phyloP scores from a whole-genome alignment of 2,329 filamentous ascomycete species.

The Colletotrichum sp. region DNA sequence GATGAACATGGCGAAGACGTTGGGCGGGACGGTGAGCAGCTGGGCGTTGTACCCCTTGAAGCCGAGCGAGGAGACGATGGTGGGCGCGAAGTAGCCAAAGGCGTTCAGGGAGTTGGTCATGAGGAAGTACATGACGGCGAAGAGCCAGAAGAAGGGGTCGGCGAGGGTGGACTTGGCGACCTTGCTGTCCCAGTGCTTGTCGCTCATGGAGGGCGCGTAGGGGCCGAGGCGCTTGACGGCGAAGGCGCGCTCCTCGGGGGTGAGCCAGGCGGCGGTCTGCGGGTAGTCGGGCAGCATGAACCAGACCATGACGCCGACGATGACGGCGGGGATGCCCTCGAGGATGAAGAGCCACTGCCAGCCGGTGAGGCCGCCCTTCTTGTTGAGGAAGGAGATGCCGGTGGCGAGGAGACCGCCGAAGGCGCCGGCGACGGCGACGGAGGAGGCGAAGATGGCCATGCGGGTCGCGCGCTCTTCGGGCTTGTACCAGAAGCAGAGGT shows the following conservation, averaged over 20 bases:
- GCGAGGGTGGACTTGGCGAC: conserved; percentile 34
- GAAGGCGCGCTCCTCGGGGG: conserved; percentile 35
- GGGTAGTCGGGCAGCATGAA: conserved; percentile 38
- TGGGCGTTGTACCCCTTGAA: conserved; percentile 37
- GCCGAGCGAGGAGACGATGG: conserved; percentile 38
- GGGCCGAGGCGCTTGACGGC: conserved; percentile 38
- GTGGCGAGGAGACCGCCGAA: conserved; percentile 65
- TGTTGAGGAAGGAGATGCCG: conserved; percentile 51
- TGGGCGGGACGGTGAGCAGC: conserved; percentile 39
- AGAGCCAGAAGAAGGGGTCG: conserved; percentile 39
- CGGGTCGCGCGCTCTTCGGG: conserved; percentile 62
- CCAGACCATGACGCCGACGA: conserved; percentile 34
- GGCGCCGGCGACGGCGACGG: conserved; percentile 61
- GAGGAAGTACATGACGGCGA: conserved; percentile 32
- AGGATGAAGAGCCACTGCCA: conserved; percentile 74
- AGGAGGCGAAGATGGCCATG: conserved; percentile 65
- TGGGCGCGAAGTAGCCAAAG: conserved; percentile 38
- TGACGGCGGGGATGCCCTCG: conserved; percentile 35
- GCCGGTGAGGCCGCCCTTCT: conserved; percentile 49
- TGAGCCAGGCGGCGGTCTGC: conserved; percentile 36
- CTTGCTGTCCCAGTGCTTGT: conserved; percentile 37
- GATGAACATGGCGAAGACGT: conserved; percentile 39
- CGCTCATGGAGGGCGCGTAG: conserved; percentile 35
- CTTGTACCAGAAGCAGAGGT: conserved; percentile 69
- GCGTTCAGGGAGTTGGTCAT: conserved; percentile 40